phyloP scores from a whole-genome alignment of 148 eudicot genomes.

The Vaccinium macrocarpon region DNA sequence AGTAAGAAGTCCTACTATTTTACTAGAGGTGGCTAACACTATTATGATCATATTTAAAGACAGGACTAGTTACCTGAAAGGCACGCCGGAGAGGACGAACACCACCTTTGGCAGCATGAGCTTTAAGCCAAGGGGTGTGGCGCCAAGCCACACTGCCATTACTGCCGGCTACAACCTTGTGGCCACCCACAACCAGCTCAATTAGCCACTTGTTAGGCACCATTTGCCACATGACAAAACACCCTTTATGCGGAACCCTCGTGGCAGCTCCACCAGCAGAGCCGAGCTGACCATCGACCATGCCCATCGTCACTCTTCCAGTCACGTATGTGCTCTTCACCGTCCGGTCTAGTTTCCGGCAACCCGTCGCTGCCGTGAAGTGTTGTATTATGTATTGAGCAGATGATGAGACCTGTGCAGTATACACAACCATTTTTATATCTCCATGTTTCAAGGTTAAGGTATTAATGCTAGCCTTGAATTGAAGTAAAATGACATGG shows the following conservation, averaged over 20 bases:
- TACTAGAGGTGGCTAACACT: too few species aligned
- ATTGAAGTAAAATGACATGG: too few species aligned
- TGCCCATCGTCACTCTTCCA: constrained; percentile 78
- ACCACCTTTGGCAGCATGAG: constrained; percentile 88
- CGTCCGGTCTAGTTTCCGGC: constrained; percentile 65
- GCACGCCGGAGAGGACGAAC: constrained; percentile 91
- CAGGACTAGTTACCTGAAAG: constrained; percentile 54
- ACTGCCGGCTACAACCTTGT: constrained; percentile 84
- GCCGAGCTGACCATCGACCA: constrained; percentile 70
- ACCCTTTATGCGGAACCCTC: constrained; percentile 57
- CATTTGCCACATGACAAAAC: constrained; percentile 98
- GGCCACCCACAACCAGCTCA: constrained; percentile 76
- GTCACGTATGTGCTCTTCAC: constrained; percentile 77
- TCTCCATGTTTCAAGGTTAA: too few species aligned
- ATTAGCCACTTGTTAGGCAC: constrained; percentile 82
- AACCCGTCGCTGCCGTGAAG: constrained; percentile 90
- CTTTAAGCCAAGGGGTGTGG: constrained; percentile 91
- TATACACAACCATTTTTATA: too few species aligned
- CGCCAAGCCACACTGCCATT: constrained; percentile 97
- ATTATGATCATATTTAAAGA: neutral
- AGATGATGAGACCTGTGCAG: constrained; percentile 66
- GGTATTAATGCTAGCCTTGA: too few species aligned
- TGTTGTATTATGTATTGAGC: constrained; percentile 89
- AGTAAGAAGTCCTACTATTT: too few species aligned
- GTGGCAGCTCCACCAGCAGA: constrained; percentile 19